Evolutionary conservation across 2,329 filamentous ascomycete genomes (phyloP).

Genomic region (Microcera coccophila): DNA sequence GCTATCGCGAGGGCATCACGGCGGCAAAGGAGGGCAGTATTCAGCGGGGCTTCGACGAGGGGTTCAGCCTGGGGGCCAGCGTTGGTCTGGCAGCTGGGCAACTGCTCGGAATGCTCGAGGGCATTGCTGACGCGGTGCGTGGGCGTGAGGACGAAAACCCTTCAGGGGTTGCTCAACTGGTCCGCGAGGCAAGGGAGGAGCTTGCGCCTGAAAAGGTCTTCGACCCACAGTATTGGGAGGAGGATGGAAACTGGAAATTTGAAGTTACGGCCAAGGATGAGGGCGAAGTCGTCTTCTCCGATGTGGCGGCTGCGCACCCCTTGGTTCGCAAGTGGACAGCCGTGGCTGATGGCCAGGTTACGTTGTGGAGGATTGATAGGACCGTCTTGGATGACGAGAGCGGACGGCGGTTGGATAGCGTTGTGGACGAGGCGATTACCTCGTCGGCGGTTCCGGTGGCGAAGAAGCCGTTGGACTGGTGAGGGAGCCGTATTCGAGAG

Average conservation of each 20-base stretch:
- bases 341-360: conserved; percentile 30
- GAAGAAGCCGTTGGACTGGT: conserved; percentile 39
- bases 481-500: conserved; percentile 10
- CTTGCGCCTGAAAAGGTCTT: conserved; percentile 62
- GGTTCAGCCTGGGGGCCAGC: conserved; percentile 77
- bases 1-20: conserved; percentile 85
- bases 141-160: conserved; percentile 23
- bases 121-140: conserved; percentile 52
- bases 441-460: conserved; percentile 21
- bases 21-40: conserved; percentile 70
- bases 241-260: conserved; percentile 70
- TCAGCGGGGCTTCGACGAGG: conserved; percentile 88
- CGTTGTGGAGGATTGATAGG: conserved; percentile 33
- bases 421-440: conserved; percentile 27
- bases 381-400: conserved; percentile 33
- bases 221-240: conserved; percentile 60
- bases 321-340: conserved; percentile 59
- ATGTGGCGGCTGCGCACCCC: conserved; percentile 66
- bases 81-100: conserved; percentile 72
- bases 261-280: conserved; percentile 42
- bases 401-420: conserved; percentile 25
- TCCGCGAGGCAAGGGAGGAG: conserved; percentile 53
- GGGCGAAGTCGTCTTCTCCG: conserved; percentile 50
- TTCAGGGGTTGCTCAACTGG: conserved; percentile 29
- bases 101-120: conserved; percentile 74